Evolutionary conservation across 805 yeast genomes (phyloP), one percentile per base, ranked within the genome.

Genomic region (Ascoidea asiatica): DNA sequence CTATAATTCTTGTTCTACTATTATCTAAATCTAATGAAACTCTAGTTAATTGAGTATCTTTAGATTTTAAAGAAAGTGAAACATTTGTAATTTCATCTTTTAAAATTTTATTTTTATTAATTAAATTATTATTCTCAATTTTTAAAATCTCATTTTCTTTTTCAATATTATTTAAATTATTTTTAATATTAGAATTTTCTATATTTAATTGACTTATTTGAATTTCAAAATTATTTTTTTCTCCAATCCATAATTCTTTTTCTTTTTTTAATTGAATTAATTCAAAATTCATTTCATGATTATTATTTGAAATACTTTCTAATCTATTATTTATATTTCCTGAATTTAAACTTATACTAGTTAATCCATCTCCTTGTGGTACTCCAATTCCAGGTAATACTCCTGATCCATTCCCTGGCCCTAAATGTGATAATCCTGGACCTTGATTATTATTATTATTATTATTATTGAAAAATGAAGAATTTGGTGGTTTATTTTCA

Each of bases 21-120:
- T 66, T 70, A 40, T 80, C 87, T 41, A 79, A 58, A 53, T 85
- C 92, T 41, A 77, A 71, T 38, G 65, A 72, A 20, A 77, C 61
- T 39, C 92, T 63, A 39, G 70, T 65, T 6, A 84, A 58, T 55
- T 80, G 87, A 0, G 85, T 75, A 42, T 84, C 92, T 50, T 76
- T 78, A 29, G 84, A 78, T 56, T 81, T 81, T 20, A 75, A 56
- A 44, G 70, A 64, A 52, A 80, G 63, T 39, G 64, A 63, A 41
- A 71, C 67, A 38, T 66, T 67, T 2, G 79, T 74, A 42, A 70
- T 68, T 42, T 75, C 79, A 41, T 70, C 74, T 49, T 66, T 66
- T 39, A 72, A 55, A 43, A 57, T 64, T 18, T 72, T 77, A 13
- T 65, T 47, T 45, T 65, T 55, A 21, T 35, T 43, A 48, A 56